Conservation (phyloP, 441 rosid genomes). For the Theobroma grandiflorum region DNA sequence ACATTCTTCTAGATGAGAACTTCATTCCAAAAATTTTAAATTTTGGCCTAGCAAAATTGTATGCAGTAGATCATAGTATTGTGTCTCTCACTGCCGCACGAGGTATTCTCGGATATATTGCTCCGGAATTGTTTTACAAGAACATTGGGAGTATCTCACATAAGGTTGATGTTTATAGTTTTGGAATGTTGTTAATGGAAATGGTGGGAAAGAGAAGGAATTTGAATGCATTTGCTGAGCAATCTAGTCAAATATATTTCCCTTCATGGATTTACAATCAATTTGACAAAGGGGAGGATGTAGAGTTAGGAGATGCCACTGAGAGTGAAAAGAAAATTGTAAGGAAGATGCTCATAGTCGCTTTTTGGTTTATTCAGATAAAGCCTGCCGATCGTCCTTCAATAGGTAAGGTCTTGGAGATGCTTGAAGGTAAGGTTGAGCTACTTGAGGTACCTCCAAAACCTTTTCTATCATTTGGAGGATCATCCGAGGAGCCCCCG, state of each 20-base stretch:
- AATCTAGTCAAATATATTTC: slow-evolving; percentile 26
- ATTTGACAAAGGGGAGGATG: slow-evolving; percentile 7
- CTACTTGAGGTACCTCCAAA: slow-evolving; percentile 27
- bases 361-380: slow-evolving; percentile 34
- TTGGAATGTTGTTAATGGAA: slow-evolving; percentile 24
- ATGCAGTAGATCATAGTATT: slow-evolving; percentile 7
- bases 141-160: slow-evolving; percentile 27
- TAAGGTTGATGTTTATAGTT: slow-evolving; percentile 31
- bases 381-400: slow-evolving; percentile 26
- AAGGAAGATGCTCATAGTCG: slow-evolving; percentile 23
- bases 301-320: slow-evolving; percentile 6
- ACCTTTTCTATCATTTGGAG: slow-evolving; percentile 15
- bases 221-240: not conserved
- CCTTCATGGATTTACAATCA: slow-evolving; percentile 28
- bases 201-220: slow-evolving; percentile 34
- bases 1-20: not conserved
- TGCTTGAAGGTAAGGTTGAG: slow-evolving; percentile 28
- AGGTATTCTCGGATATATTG: slow-evolving; percentile 28
- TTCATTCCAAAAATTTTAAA: slow-evolving; percentile 27
- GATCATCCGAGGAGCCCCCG: not conserved
- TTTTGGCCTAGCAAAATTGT: slow-evolving; percentile 32
- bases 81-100: slow-evolving; percentile 8
- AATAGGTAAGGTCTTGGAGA: slow-evolving; percentile 30
- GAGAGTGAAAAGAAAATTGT: not conserved
- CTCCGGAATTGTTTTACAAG: slow-evolving; percentile 20